Evolutionary conservation across 2,329 filamentous ascomycete genomes (phyloP).

Genomic region (Paecilomyces dactylethromorphus): DNA sequence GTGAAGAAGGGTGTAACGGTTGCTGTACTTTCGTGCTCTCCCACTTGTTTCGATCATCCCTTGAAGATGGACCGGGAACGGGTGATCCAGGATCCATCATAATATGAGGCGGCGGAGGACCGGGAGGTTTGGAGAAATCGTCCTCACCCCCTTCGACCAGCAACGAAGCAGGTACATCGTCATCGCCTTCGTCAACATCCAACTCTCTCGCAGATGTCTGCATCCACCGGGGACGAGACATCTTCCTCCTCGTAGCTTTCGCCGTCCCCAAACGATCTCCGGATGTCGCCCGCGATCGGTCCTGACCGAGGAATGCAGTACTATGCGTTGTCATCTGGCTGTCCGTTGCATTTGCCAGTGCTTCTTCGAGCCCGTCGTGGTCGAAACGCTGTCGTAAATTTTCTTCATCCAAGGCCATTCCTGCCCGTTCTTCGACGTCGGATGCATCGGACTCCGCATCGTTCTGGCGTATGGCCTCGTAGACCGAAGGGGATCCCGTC

Average conservation of each 20-base stretch:
- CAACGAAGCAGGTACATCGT: slow-evolving; percentile 59
- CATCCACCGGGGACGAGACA: slow-evolving; percentile 25
- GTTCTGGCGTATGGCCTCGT: slow-evolving; percentile 41
- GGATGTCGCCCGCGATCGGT: slow-evolving; percentile 16
- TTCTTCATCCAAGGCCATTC: slow-evolving; percentile 45
- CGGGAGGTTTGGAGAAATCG: slow-evolving; percentile 31
- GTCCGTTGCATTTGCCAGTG: slow-evolving; percentile 45
- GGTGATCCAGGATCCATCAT: slow-evolving; percentile 11
- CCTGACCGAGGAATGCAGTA: slow-evolving; percentile 29
- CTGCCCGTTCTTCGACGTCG: slow-evolving; percentile 40
- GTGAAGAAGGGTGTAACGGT: slow-evolving; percentile 17
- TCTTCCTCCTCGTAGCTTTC: slow-evolving; percentile 18
- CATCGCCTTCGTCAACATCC: slow-evolving; percentile 49
- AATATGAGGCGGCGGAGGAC: slow-evolving; percentile 26
- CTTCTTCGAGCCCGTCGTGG: slow-evolving; percentile 51
- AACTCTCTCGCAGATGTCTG: slow-evolving; percentile 21
- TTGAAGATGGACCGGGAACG: slow-evolving; percentile 37
- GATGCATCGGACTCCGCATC: slow-evolving; percentile 39
- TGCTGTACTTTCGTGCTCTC: slow-evolving; percentile 41
- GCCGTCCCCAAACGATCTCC: slow-evolving; percentile 10
- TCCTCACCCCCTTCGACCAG: slow-evolving; percentile 49
- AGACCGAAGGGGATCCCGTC: slow-evolving; percentile 43
- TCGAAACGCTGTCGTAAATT: slow-evolving; percentile 46
- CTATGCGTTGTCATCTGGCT: slow-evolving; percentile 43
- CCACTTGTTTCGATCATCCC: slow-evolving; percentile 44